Evolutionary conservation across 1,139 yeast genomes (phyloP).

Genomic region (Kodamaea arcana): DNA sequence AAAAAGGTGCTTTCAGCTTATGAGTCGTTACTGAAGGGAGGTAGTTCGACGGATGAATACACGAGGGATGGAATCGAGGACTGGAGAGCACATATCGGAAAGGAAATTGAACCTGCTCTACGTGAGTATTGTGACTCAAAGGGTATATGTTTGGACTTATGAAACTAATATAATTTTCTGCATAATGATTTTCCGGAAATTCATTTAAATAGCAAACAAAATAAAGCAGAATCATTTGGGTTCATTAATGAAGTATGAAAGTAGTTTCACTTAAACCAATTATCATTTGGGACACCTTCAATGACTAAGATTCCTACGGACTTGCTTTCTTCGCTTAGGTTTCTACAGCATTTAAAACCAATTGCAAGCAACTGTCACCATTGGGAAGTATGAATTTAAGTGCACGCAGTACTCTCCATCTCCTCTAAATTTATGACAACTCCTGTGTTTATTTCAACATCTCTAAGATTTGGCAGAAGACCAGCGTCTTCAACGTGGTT

Average conservation of each 20-base stretch:
- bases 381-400: too few relatives aligned
- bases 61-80: conserved; percentile 19
- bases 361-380: too few relatives aligned
- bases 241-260: too few relatives aligned
- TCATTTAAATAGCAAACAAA: too few relatives aligned
- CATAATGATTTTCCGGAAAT: not conserved
- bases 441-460: not conserved
- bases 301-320: too few relatives aligned
- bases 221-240: too few relatives aligned
- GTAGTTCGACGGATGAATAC: conserved; percentile 6
- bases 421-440: too few relatives aligned
- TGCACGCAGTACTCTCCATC: too few relatives aligned
- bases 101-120: conserved; percentile 6
- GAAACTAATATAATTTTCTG: conserved; percentile 1
- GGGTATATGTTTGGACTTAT: conserved; percentile 1
- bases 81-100: conserved; percentile 17
- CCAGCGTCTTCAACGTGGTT: not conserved
- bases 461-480: not conserved
- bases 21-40: conserved; percentile 8
- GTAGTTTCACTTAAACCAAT: too few relatives aligned
- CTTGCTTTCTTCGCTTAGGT: too few relatives aligned
- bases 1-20: conserved; percentile 15
- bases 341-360: too few relatives aligned
- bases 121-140: conserved; percentile 3
- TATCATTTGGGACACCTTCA: too few relatives aligned